A percentile compares a stretch with the other conserved stretches of the same genome.
Evolutionary conservation across 805 yeast genomes (phyloP).

Genomic region (Tetrapisispora arboricola): DNA sequence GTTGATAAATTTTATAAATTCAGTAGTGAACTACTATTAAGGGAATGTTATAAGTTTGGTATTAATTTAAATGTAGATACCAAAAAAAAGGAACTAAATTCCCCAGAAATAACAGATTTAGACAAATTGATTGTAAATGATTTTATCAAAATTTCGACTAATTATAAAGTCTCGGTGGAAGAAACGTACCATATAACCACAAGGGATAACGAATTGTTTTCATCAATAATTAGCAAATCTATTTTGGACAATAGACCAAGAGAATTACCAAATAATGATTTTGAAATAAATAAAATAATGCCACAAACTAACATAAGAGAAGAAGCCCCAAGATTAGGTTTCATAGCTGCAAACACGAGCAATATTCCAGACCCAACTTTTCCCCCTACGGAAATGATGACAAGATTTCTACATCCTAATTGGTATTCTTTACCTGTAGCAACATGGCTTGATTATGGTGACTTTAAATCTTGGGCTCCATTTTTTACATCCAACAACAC

Average conservation of each 20-base stretch:
- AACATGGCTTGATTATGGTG: constrained; percentile 49
- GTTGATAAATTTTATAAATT: constrained; percentile 57
- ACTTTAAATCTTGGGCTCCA: constrained; percentile 54
- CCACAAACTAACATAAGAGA: constrained; percentile 36
- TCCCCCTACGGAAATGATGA: constrained; percentile 45
- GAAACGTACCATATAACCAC: constrained; percentile 56
- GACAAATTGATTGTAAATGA: constrained; percentile 43
- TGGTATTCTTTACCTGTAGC: constrained; percentile 58
- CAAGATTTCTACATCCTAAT: constrained; percentile 47
- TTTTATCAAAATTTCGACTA: constrained; percentile 47
- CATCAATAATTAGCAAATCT: constrained; percentile 62
- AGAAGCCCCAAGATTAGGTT: constrained; percentile 35
- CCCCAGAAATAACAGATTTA: constrained; percentile 14
- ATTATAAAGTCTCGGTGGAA: constrained; percentile 42
- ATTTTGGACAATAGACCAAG: constrained; percentile 66
- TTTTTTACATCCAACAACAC: constrained; percentile 48
- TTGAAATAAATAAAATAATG: constrained; percentile 54
- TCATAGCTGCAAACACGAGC: constrained; percentile 36
- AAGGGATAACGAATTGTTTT: constrained; percentile 66
- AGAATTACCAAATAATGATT: constrained; percentile 50
- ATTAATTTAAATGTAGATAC: constrained; percentile 12
- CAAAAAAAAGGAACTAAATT: neutral
- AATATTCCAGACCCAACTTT: constrained; percentile 40
- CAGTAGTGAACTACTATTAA: constrained; percentile 49
- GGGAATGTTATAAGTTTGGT: constrained; percentile 46